A percentile compares a stretch with the other conserved stretches of the same genome.
Conservation (phyloP, 2,329 filamentous ascomycete species). For the Claviceps pazoutovae region DNA sequence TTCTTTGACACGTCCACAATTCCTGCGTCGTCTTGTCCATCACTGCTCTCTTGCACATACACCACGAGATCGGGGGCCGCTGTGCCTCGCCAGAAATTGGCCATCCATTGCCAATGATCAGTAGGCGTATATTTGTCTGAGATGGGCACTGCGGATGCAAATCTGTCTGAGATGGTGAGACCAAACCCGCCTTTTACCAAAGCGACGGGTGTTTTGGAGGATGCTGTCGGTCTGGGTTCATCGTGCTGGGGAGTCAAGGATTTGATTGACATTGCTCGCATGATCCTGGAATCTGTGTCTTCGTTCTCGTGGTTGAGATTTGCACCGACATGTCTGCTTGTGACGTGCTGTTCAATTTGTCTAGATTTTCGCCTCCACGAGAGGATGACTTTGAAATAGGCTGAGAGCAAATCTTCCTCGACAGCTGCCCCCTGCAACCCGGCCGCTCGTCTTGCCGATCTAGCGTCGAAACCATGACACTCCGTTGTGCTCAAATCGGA, state of each 20-base stretch:
- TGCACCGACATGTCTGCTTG: constrained; percentile 7
- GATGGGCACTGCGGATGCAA: constrained; percentile 60
- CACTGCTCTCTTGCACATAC: constrained; percentile 37
- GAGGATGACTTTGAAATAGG: constrained; percentile 51
- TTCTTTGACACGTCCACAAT: constrained; percentile 43
- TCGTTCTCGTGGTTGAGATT: constrained; percentile 1
- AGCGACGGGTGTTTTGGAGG: constrained; percentile 47
- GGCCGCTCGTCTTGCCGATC: background rate
- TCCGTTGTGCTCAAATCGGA: constrained; percentile 1
- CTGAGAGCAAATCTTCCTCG: constrained; percentile 30
- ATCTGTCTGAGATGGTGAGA: constrained; percentile 62
- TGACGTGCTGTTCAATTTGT: constrained; percentile 48
- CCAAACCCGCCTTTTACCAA: constrained; percentile 68
- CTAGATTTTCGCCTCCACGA: constrained; percentile 61
- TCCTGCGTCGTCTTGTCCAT: constrained; percentile 23
- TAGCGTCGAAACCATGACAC: background rate
- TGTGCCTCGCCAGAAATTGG: constrained; percentile 79
- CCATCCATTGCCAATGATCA: constrained; percentile 98
- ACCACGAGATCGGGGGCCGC: constrained; percentile 69
- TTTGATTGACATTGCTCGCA: constrained; percentile 2
- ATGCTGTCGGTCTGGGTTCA: constrained; percentile 4
- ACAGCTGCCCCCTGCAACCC: constrained; percentile 1
- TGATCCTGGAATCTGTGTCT: constrained; percentile 1
- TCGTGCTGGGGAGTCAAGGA: constrained; percentile 3
- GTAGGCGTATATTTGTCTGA: constrained; percentile 62